Conservation (phyloP, 169 alveolate species). For the Fabrea salina region DNA sequence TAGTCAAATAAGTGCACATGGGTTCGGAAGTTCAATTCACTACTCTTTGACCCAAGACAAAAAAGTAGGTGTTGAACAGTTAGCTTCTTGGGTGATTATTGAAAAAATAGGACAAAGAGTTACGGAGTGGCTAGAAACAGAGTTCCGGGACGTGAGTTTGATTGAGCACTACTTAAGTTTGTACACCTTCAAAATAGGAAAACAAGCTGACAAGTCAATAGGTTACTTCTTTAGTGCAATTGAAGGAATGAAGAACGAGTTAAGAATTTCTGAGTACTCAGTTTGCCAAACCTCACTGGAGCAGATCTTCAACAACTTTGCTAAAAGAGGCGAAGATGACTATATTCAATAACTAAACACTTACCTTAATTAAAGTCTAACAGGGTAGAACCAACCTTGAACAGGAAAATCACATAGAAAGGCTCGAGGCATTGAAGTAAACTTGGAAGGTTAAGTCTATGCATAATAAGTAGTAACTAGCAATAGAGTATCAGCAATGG, state of each 20-base stretch:
- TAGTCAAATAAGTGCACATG: neutral
- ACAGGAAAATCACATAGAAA: too few species aligned
- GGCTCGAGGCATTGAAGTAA: too few species aligned
- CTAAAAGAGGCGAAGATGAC: conserved; percentile 30
- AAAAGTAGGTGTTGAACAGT: neutral
- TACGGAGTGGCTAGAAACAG: neutral
- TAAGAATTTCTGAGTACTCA: conserved; percentile 58
- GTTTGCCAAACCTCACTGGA: conserved; percentile 64
- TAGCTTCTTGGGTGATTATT: neutral
- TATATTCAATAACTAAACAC: too few species aligned
- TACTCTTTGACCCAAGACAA: neutral
- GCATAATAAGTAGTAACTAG: too few species aligned
- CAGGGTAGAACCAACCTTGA: too few species aligned
- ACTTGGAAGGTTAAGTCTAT: too few species aligned
- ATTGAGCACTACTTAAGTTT: conserved; percentile 46
- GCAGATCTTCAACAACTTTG: conserved; percentile 69
- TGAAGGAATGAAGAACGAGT: conserved; percentile 31
- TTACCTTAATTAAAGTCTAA: too few species aligned
- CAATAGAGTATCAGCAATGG: too few species aligned
- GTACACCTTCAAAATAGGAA: conserved; percentile 35
- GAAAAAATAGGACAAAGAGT: neutral
- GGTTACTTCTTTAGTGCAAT: conserved; percentile 42
- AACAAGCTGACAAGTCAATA: conserved; percentile 34
- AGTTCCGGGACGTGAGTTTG: conserved; percentile 34
- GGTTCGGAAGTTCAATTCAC: neutral